phyloP scores from a whole-genome alignment of 768 basidiomycete genomes.

The Suillus subalutaceus region DNA sequence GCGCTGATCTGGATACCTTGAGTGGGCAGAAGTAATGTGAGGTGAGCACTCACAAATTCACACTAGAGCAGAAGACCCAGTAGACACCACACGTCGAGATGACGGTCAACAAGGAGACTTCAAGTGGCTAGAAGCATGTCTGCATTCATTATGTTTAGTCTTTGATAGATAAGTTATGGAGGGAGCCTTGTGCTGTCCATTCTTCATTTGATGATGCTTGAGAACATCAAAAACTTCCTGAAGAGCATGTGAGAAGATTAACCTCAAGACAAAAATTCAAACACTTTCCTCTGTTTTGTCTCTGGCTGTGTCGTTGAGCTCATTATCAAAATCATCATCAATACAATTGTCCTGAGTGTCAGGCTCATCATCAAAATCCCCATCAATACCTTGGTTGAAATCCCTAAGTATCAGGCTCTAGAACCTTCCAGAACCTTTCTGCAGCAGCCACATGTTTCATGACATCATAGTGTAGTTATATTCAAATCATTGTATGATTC shows the following conservation, averaged over 20 bases:
- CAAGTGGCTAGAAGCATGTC: not conserved
- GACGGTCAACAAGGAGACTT: not conserved
- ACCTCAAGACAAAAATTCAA: not conserved
- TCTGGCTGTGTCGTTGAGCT: not conserved
- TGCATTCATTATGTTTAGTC: not conserved
- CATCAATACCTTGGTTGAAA: too few species aligned
- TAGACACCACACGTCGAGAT: not conserved
- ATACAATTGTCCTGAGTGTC: not conserved
- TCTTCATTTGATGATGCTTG: not conserved
- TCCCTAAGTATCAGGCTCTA: too few species aligned
- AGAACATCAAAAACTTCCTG: slow-evolving; percentile 1
- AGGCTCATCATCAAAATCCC: not conserved
- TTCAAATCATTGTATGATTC: too few species aligned
- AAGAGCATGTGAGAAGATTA: not conserved
- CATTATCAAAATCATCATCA: not conserved
- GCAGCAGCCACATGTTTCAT: too few species aligned
- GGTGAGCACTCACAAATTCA: not conserved
- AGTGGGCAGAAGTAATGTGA: not conserved
- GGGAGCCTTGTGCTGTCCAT: not conserved
- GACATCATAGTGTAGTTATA: too few species aligned
- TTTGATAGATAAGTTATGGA: not conserved
- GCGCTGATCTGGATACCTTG: not conserved
- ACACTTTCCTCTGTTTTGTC: not conserved
- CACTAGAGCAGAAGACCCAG: not conserved
- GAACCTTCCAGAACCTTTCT: too few species aligned